Evolutionary conservation across 2,329 filamentous ascomycete genomes (phyloP), one percentile per base, ranked within the genome.

Genomic region (Trichocomaceae sp.): DNA sequence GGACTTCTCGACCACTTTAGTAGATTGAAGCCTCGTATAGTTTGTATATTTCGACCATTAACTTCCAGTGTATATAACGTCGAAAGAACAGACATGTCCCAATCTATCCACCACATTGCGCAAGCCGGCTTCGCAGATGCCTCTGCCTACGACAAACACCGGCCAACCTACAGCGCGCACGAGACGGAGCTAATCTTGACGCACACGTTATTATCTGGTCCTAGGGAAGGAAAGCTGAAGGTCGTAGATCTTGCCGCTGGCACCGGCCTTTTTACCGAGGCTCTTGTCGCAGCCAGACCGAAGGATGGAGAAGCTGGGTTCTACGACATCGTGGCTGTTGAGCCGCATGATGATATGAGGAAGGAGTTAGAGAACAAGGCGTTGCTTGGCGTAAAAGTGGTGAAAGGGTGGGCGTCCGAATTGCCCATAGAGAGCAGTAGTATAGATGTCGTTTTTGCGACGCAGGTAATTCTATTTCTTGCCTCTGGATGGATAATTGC

Each of bases 261-360:
- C 0, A 87, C 85, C 0, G 86, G 86, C 23, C 87, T 87, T 63
- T 84, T 88, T 63, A 88, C 85, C 0, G 82, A 85, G 66, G 62
- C 78, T 17, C 74, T 90, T 33, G 39, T 42, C 2, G 80, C 82
- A 6, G 72, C 68, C 13, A 73, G 84, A 29, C 72, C 77, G 0
- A 86, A 88, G 68, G 37, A 12, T 68, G 37, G 7, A 20, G 39
- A 12, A 10, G 39, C 10, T 17, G 39, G 17, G 12, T 42, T n/a
- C 6, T 88, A 80, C 68, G 64, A 80, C 42, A 74, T 90, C 58
- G 63, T 83, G 46, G 80, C 84, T 47, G 73, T 88, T 48, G 79
- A 88, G 68, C 85, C 85, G 22, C 80, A 87, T 63, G 72, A 72
- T 54, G 77, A 75, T n/a, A 90, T 90, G 86, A 75, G 85, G 39